These are phyloP conservation scores for Hypoxylon lienhwacheense DNA, from an alignment of 495 filamentous ascomycete genomes.

Conservation along the genomic window DNA sequence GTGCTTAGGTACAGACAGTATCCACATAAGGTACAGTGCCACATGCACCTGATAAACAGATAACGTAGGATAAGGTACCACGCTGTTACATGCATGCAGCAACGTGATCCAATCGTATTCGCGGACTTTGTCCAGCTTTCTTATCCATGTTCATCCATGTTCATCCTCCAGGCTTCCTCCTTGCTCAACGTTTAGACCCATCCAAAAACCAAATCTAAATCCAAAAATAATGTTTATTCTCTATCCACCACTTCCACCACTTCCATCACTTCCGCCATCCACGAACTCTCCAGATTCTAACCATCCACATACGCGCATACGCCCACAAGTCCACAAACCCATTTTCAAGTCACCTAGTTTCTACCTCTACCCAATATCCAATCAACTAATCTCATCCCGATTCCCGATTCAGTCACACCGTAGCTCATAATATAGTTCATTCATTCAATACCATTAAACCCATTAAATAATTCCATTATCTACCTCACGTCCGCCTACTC, in stretches of 20 bases:
- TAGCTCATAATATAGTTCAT: too few relatives aligned
- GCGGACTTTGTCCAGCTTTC: background rate
- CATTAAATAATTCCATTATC: too few relatives aligned
- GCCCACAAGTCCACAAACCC: too few relatives aligned
- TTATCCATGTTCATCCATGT: background rate
- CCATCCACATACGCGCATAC: constrained; percentile 18
- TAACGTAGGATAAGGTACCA: too few relatives aligned
- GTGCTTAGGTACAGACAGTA: background rate
- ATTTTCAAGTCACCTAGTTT: constrained; percentile 10
- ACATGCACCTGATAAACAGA: constrained; percentile 11
- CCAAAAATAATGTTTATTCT: too few relatives aligned
- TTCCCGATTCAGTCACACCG: constrained; percentile 19
- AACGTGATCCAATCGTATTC: constrained; percentile 16
- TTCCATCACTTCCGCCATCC: too few relatives aligned
- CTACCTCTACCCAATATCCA: too few relatives aligned
- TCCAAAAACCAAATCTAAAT: constrained; percentile 7
- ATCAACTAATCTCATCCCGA: constrained; percentile 24
- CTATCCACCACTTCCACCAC: too few relatives aligned
- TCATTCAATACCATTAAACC: constrained; percentile 16
- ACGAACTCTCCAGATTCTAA: too few relatives aligned
- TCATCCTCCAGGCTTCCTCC: background rate
- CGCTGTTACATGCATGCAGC: constrained; percentile 22
- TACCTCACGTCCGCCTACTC: constrained; percentile 10
- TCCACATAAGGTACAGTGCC: background rate
- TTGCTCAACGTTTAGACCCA: constrained; percentile 1